Conservation (phyloP, 2,329 filamentous ascomycete species). For the Hypoxylon sp. region DNA sequence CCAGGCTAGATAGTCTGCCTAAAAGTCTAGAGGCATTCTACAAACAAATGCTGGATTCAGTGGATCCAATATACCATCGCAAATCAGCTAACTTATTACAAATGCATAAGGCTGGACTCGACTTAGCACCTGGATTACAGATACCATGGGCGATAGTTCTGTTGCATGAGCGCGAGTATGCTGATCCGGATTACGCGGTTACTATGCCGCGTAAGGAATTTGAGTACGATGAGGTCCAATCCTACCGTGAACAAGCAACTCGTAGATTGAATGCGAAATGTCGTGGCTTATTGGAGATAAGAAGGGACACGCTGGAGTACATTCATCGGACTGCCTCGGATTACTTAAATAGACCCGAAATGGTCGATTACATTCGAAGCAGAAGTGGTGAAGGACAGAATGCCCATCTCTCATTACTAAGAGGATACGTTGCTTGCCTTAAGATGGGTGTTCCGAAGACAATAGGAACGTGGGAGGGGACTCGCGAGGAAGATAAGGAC, state of each 20-base stretch:
- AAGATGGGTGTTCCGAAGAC: neutral
- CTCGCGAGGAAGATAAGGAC: too few species aligned
- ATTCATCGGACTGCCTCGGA: slow-evolving; percentile 27
- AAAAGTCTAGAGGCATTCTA: slow-evolving; percentile 43
- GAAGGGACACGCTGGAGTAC: neutral
- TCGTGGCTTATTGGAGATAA: slow-evolving; percentile 19
- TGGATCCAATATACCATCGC: slow-evolving; percentile 33
- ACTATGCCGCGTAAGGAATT: slow-evolving; percentile 6
- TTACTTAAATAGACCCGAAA: slow-evolving; percentile 18
- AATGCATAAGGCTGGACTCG: neutral
- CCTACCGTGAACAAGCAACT: slow-evolving; percentile 6
- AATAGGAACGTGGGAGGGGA: neutral
- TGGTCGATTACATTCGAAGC: slow-evolving; percentile 8
- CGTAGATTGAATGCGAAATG: slow-evolving; percentile 26
- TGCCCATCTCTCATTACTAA: slow-evolving; percentile 11
- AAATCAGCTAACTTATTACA: slow-evolving; percentile 24
- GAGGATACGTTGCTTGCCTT: slow-evolving; percentile 11
- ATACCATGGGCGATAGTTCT: slow-evolving; percentile 15
- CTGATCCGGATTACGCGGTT: slow-evolving; percentile 24
- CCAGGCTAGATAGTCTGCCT: slow-evolving; percentile 35
- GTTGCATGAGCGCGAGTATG: slow-evolving; percentile 20
- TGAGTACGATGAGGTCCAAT: neutral
- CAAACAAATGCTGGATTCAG: slow-evolving; percentile 40
- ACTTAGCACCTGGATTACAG: too few species aligned
- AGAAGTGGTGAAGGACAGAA: slow-evolving; percentile 18